phyloP scores from a whole-genome alignment of 306 rosid genomes.

The Glycyrrhiza uralensis region DNA sequence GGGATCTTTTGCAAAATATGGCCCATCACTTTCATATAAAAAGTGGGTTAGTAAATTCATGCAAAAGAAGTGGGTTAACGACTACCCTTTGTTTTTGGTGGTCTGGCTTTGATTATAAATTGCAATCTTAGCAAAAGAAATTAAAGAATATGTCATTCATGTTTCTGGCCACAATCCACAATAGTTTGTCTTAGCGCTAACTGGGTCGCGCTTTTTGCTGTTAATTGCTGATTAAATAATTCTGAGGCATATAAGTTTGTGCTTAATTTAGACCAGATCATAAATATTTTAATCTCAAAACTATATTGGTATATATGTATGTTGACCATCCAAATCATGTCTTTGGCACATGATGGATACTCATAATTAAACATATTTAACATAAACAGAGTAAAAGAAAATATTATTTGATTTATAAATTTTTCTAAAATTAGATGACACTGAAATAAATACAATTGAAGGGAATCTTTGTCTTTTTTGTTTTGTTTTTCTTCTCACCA shows the following conservation, averaged over 20 bases:
- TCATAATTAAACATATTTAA: background rate
- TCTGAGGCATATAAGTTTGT: background rate
- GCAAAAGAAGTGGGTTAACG: conserved; percentile 1
- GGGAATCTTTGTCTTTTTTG: too few relatives aligned
- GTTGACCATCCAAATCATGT: background rate
- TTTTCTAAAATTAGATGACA: too few relatives aligned
- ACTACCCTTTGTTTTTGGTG: conserved; percentile 27
- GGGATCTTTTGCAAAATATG: conserved; percentile 4
- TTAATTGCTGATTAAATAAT: background rate
- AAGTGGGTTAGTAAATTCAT: conserved; percentile 29
- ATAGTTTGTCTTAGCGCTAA: background rate
- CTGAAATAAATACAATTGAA: background rate
- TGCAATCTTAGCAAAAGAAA: background rate
- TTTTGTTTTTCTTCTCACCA: too few relatives aligned
- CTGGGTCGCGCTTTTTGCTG: background rate
- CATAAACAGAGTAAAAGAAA: too few relatives aligned
- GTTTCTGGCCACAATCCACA: conserved; percentile 18
- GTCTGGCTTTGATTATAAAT: conserved; percentile 4
- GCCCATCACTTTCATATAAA: conserved; percentile 27
- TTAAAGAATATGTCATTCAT: background rate
- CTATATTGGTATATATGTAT: background rate
- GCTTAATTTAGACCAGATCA: background rate
- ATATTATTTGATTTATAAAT: too few relatives aligned
- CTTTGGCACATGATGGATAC: background rate
- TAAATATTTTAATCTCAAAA: background rate